Evolutionary conservation across 176 grass and related monocot species (phyloP).

Genomic region (Lolium rigidum): DNA sequence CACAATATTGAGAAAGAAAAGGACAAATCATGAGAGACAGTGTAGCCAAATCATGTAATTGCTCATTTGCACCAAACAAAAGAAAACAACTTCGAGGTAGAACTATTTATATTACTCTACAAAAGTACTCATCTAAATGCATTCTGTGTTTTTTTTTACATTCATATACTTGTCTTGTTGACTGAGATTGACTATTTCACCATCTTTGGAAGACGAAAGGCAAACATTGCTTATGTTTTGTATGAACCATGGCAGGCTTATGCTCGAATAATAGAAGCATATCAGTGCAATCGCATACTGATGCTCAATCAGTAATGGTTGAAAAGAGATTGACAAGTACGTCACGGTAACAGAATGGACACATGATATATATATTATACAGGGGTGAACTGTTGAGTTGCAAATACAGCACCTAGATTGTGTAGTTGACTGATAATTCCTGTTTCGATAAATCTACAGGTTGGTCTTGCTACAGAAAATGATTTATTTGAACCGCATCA

Average conservation of each 20-base stretch:
- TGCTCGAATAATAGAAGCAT: not conserved
- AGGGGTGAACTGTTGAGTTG: conserved; percentile 7
- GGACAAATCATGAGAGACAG: conserved; percentile 13
- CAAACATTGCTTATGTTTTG: conserved; percentile 2
- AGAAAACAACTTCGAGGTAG: not conserved
- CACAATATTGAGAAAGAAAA: conserved; percentile 12
- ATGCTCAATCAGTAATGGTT: not conserved
- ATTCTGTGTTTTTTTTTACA: not conserved
- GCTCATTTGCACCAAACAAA: conserved; percentile 2
- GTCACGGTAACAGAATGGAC: not conserved
- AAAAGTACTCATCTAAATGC: not conserved
- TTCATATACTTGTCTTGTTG: not conserved
- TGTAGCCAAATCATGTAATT: conserved; percentile 22
- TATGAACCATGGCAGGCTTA: not conserved
- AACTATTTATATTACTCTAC: conserved; percentile 1
- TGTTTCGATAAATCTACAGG: not conserved
- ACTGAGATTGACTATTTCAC: not conserved
- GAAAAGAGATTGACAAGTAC: not conserved
- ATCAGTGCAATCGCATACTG: not conserved
- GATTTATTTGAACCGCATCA: not conserved
- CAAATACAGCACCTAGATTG: not conserved
- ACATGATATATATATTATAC: not conserved
- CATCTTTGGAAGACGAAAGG: not conserved
- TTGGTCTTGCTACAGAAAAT: conserved; percentile 1
- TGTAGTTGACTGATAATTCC: not conserved